Evolutionary conservation across 2,329 filamentous ascomycete genomes (phyloP).

Genomic region (Fusarium tjaetaba): DNA sequence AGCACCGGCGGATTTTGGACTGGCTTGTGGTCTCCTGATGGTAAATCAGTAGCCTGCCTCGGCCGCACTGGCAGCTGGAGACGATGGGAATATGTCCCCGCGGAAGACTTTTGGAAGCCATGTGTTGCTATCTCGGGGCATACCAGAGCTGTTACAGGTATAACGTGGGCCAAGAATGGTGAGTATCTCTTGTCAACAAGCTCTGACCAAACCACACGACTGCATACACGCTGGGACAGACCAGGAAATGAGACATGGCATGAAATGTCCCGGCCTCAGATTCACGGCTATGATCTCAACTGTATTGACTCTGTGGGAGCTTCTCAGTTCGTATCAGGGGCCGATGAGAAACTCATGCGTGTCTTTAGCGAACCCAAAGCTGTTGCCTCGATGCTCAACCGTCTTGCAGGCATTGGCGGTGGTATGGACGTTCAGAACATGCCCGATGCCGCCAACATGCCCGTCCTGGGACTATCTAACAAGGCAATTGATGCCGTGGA

Average conservation of each 20-base stretch:
- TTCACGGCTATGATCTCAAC: conserved; percentile 98
- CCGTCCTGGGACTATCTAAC: conserved; percentile 93
- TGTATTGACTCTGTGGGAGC: conserved; percentile 82
- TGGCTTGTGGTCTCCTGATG: conserved; percentile 87
- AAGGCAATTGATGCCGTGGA: conserved; percentile 78
- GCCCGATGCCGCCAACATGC: conserved; percentile 92
- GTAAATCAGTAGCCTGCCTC: conserved; percentile 79
- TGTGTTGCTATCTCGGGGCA: conserved; percentile 84
- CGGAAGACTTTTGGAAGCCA: conserved; percentile 77
- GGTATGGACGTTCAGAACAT: conserved; percentile 57
- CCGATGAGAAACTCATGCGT: conserved; percentile 96
- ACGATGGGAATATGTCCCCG: conserved; percentile 74
- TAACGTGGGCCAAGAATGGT: conserved; percentile 85
- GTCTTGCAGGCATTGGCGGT: conserved; percentile 70
- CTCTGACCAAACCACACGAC: conserved; percentile 89
- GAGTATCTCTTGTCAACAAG: conserved; percentile 89
- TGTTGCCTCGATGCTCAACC: conserved; percentile 77
- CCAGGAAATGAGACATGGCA: conserved; percentile 75
- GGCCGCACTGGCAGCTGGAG: conserved; percentile 95
- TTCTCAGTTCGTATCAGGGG: conserved; percentile 88
- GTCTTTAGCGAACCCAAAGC: conserved; percentile 92
- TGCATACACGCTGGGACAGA: conserved; percentile 82
- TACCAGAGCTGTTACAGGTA: conserved; percentile 79
- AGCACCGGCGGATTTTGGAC: conserved; percentile 98
- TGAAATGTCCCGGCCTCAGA: conserved; percentile 94